phyloP scores from a whole-genome alignment of 108 stramenopile species.

The Thalassiosira profunda region DNA sequence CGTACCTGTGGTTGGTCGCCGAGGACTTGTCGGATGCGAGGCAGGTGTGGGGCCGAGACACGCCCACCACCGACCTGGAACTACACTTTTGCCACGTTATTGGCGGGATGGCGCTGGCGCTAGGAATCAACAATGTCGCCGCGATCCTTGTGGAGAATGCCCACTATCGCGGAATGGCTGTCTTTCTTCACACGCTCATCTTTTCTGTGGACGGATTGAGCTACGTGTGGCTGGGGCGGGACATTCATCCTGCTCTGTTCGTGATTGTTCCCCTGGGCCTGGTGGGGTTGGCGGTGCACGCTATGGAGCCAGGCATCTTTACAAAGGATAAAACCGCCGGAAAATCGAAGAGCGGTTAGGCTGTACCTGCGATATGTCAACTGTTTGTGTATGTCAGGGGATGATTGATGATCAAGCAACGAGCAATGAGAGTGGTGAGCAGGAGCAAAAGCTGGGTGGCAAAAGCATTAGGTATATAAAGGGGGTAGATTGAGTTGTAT shows the following conservation, averaged over 20 bases:
- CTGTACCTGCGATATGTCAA: too few species aligned
- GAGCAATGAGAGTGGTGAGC: too few species aligned
- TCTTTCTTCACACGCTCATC: constrained; percentile 23
- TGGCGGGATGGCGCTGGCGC: constrained; percentile 17
- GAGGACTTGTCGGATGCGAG: too few species aligned
- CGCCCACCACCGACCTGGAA: constrained; percentile 20
- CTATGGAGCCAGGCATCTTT: constrained; percentile 44
- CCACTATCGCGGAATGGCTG: constrained; percentile 33
- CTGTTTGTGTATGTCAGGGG: too few species aligned
- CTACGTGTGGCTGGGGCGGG: background rate
- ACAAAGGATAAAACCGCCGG: constrained; percentile 39
- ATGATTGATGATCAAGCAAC: too few species aligned
- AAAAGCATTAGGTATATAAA: too few species aligned
- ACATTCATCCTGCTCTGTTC: background rate
- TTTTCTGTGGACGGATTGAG: constrained; percentile 13
- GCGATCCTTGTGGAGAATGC: constrained; percentile 31
- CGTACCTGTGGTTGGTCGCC: too few species aligned
- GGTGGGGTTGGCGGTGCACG: constrained; percentile 32
- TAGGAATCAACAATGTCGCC: constrained; percentile 16
- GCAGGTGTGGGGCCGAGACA: constrained; percentile 8
- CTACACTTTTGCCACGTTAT: constrained; percentile 25
- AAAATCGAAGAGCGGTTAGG: too few species aligned
- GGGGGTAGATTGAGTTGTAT: too few species aligned
- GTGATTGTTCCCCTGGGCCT: background rate
- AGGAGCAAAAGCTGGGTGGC: too few species aligned